Evolutionary conservation across 1,284 basidiomycete genomes (phyloP), one percentile per base, ranked within the genome.

Genomic region (Irpex sp.): DNA sequence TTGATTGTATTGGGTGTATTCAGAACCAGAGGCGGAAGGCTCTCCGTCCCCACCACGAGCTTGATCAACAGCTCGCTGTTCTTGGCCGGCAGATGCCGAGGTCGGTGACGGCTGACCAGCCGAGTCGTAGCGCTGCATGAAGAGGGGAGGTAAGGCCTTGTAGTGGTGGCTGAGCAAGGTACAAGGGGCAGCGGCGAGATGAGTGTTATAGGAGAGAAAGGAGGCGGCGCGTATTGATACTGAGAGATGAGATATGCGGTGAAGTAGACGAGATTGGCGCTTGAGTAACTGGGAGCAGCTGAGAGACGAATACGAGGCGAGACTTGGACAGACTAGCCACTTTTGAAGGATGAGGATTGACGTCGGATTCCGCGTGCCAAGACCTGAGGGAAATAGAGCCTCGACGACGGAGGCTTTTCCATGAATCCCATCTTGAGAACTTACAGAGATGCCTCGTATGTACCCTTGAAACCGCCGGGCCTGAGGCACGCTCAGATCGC

Each of bases 121-220:
- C 31, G 68, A 64, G 57, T 63, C 66, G 63, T 67, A 70, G 63
- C 67, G 68, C 61, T 69, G 69, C 72, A 74, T 74, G 49, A 50
- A 58, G 56, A 58, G 17, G 31, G 26, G 46, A 55, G 49, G 53
- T 11, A 55, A 37, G 49, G 55, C 57, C 49, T 56, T 57, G 47
- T 37, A 57, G 46, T 19, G 8, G n/a, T 11, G 37, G 19, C 17
- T 33, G 59, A 15, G 39, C n/a, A 17, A 54, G 43, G 11, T 5
- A 43, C 35, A 26, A 37, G 43, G 47, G 59, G 46, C 36, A 17
- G 39, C 9, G 37, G 26, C 26, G 26, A 36, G n/a, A 47, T 46
- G 53, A 59, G 49, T 21, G 50, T 19, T 36, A 37, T 26, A 17
- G 58, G 47, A 59, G 54, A 49, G 49, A 49, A 54, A 51, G 49